These are phyloP conservation scores for Fusarium nodosum DNA, from an alignment of 2,329 filamentous ascomycete species.

Conservation along the genomic window DNA sequence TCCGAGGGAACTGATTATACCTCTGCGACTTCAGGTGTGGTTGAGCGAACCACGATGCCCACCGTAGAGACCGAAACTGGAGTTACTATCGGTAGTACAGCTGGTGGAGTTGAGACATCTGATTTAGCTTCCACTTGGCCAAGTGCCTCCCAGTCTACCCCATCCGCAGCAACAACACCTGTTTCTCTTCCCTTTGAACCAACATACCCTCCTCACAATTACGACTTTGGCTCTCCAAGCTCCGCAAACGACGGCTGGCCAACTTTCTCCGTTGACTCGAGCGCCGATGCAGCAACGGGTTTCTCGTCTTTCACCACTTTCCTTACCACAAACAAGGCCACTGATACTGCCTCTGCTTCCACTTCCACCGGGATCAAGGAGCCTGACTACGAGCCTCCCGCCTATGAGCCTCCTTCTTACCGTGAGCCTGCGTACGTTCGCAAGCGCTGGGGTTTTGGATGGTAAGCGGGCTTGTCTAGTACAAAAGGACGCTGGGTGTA, in stretches of 20 bases:
- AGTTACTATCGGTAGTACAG: neutral
- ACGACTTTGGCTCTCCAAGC: slow-evolving; percentile 30
- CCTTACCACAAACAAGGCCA: slow-evolving; percentile 43
- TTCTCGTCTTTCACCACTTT: slow-evolving; percentile 43
- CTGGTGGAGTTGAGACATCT: slow-evolving; percentile 3
- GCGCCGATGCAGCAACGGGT: slow-evolving; percentile 23
- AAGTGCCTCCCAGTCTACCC: neutral
- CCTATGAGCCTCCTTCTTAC: slow-evolving; percentile 46
- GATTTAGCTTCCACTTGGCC: slow-evolving; percentile 1
- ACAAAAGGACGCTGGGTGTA: neutral
- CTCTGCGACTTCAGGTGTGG: neutral
- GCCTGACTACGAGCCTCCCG: slow-evolving; percentile 40
- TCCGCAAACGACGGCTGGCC: slow-evolving; percentile 29
- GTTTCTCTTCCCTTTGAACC: neutral
- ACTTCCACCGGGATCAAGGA: slow-evolving; percentile 18
- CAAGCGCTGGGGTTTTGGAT: slow-evolving; percentile 36
- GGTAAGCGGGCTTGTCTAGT: slow-evolving; percentile 1
- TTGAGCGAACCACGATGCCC: neutral
- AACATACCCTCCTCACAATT: slow-evolving; percentile 26
- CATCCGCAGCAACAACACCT: neutral
- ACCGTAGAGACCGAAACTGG: slow-evolving; percentile 4
- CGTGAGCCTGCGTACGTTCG: slow-evolving; percentile 43
- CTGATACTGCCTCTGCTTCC: slow-evolving; percentile 6
- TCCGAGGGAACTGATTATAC: slow-evolving; percentile 10
- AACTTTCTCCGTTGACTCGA: slow-evolving; percentile 20